A percentile compares a stretch with the other conserved stretches of the same genome.
phyloP scores from a whole-genome alignment of 164 flowering plant species.

The Nelumbo lutea region DNA sequence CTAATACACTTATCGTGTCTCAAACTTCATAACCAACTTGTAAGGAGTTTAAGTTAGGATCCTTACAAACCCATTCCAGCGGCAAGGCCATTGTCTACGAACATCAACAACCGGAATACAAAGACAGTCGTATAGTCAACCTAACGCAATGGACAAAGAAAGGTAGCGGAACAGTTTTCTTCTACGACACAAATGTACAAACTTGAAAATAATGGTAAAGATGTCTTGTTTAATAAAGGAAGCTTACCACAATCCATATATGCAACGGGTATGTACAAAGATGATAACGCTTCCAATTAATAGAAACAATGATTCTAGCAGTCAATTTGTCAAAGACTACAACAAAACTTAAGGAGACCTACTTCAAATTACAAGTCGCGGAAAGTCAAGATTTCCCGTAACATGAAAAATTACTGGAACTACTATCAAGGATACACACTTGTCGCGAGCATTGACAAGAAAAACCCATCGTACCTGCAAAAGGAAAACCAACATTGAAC shows the following conservation, averaged over 20 bases:
- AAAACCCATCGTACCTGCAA: constrained; percentile 98
- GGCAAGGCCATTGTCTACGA: constrained; percentile 89
- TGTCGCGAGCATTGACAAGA: constrained; percentile 94
- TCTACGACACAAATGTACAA: not conserved
- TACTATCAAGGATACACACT: constrained; percentile 79
- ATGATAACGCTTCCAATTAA: constrained; percentile 83
- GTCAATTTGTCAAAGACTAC: constrained; percentile 31
- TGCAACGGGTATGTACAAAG: constrained; percentile 83
- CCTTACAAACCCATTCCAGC: constrained; percentile 98
- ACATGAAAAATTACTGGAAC: not conserved
- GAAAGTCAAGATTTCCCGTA: not conserved
- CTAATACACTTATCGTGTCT: not conserved
- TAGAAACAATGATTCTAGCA: constrained; percentile 67
- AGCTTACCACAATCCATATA: constrained; percentile 92
- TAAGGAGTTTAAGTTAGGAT: not conserved
- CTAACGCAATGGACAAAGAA: constrained; percentile 26
- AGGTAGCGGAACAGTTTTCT: not conserved
- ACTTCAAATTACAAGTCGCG: not conserved
- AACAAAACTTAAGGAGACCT: not conserved
- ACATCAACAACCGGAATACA: constrained; percentile 90
- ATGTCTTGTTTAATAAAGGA: not conserved
- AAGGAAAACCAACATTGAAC: not conserved
- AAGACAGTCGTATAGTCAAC: constrained; percentile 92
- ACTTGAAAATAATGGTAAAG: not conserved
- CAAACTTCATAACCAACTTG: not conserved